Conservation (phyloP, 371 early-diverging fungal genomes). For the Mucor ambiguus region DNA sequence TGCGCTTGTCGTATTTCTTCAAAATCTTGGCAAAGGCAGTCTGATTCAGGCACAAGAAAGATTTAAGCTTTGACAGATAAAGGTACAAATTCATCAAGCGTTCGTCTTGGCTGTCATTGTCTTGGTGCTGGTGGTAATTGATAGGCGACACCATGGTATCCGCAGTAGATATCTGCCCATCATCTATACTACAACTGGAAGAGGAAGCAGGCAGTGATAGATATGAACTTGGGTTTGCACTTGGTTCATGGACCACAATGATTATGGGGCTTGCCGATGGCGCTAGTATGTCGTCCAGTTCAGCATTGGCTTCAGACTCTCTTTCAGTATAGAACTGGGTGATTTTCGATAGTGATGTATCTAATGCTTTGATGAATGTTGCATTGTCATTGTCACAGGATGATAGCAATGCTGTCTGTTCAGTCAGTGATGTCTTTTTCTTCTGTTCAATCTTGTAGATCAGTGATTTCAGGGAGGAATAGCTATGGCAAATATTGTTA, state of each 20-base stretch:
- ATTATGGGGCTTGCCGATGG: background rate
- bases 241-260: background rate
- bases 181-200: background rate
- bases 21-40: conserved; percentile 93
- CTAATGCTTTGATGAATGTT: background rate
- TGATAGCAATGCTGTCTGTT: conserved; percentile 1
- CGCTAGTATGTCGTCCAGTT: conserved; percentile 4
- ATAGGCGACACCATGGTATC: background rate
- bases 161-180: background rate
- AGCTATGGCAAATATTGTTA: background rate
- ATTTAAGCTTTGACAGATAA: conserved; percentile 74
- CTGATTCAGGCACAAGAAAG: conserved; percentile 85
- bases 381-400: background rate
- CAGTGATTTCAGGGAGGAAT: background rate
- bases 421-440: background rate
- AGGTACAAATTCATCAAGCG: conserved; percentile 69
- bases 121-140: background rate
- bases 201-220: background rate
- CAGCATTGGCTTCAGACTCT: conserved; percentile 6
- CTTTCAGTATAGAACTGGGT: conserved; percentile 11
- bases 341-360: background rate
- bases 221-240: background rate
- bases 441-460: conserved; percentile 1
- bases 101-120: background rate
- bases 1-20: conserved; percentile 92